Base-by-base conservation (phyloP, 179 eudicot genomes). In the Gypsophila paniculata region DNA sequence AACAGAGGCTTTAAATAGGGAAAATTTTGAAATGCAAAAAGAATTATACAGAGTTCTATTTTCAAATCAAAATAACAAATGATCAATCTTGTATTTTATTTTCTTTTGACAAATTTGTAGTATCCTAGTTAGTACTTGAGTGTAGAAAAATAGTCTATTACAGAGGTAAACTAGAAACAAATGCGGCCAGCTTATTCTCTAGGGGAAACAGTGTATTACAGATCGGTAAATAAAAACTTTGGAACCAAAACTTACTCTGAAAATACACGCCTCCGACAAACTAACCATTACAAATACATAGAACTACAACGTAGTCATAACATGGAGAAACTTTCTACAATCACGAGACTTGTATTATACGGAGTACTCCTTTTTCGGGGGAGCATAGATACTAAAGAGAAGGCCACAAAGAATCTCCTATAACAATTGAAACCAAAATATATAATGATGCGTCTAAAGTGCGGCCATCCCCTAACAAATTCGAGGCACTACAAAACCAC, bases 381-480 rank as follows among this genome's bases (percentile, higher is more conserved):
- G 58, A 48, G 11, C n/a, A n/a, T n/a, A n/a, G n/a, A n/a, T n/a
- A 46, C 52, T 70, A 29, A 38, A 68, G 38, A 64, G 75, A 51
- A 67, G 79, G 79, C 76, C 82, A 72, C 76, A 61, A 79, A 74
- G 61, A 79, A 66, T 73, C 52, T 72, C 76, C 79, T 75, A 75
- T 14, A 53, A 71, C 39, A 71, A 74, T 49, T 70, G 6, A 70
- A 73, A 29, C 32, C 21, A 59, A 62, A 53, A 55, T 61, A 46
- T n/a, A 61, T 66, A 65, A 71, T 38, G 71, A 36, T 60, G 70
- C 60, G 42, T 70, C 82, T 71, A 71, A 51, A 58, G 19, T 75
- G 82, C 51, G 78, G 60, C 76, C 60, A 12, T 12, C 69, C 60
- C 75, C 42, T 61, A n/a, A 22, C 52, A 59, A 66, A 8, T 68